These are phyloP conservation scores for Solanum lycopersicoides DNA, from an alignment of 257 asterid species.

Conservation along the genomic window DNA sequence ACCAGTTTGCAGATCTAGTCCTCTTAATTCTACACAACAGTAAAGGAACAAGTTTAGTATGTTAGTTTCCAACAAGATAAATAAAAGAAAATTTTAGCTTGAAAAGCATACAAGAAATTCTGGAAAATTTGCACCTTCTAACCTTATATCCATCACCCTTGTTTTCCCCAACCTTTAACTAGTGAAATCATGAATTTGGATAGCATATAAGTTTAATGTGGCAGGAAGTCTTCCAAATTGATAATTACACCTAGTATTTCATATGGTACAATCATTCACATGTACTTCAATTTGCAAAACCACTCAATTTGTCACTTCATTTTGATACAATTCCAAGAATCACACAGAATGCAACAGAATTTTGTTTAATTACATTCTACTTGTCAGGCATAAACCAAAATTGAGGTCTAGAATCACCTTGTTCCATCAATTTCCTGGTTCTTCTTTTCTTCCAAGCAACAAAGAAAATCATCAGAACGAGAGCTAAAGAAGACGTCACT, in stretches of 20 bases:
- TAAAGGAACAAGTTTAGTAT: not conserved
- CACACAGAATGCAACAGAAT: not conserved
- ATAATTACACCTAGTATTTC: not conserved
- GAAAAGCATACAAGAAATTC: not conserved
- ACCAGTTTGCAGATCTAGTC: constrained; percentile 42
- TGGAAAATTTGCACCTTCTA: not conserved
- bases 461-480: constrained; percentile 16
- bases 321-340: not conserved
- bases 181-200: not conserved
- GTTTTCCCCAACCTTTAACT: not conserved
- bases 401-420: constrained; percentile 26
- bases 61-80: not conserved
- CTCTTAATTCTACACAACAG: constrained; percentile 34
- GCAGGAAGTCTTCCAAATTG: not conserved
- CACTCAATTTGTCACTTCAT: not conserved
- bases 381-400: not conserved
- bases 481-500: constrained; percentile 7
- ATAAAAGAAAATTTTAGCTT: not conserved
- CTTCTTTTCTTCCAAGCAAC: constrained; percentile 29
- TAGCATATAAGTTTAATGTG: not conserved
- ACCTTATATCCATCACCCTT: not conserved
- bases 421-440: constrained; percentile 31
- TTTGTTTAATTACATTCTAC: not conserved
- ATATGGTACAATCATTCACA: not conserved
- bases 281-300: not conserved